A percentile compares a stretch with the other conserved stretches of the same genome.
Evolutionary conservation across 2,329 filamentous ascomycete species (phyloP).

Genomic region (Penicillium sp.): DNA sequence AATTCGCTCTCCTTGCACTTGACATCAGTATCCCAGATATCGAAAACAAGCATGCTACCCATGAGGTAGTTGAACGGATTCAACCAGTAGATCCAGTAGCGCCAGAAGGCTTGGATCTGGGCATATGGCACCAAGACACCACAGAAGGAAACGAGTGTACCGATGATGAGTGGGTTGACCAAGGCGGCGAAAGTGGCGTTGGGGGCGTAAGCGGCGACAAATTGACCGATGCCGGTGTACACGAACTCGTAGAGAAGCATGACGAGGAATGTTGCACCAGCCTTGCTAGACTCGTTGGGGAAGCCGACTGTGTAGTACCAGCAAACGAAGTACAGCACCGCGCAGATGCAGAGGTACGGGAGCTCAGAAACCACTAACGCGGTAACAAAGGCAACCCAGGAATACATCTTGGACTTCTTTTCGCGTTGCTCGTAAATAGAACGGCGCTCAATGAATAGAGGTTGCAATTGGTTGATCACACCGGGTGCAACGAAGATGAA

Average conservation of each 20-base stretch:
- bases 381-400: conserved; percentile 16
- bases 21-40: conserved; percentile 8
- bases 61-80: conserved; percentile 19
- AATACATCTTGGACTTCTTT: conserved; percentile 20
- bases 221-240: conserved; percentile 17
- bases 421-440: conserved; percentile 17
- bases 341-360: conserved; percentile 15
- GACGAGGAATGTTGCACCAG: conserved; percentile 13
- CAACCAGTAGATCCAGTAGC: conserved; percentile 19
- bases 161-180: conserved; percentile 14
- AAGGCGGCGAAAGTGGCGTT: conserved; percentile 15
- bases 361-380: conserved; percentile 13
- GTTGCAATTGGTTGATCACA: conserved; percentile 13
- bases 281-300: conserved; percentile 11
- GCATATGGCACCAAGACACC: conserved; percentile 16
- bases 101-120: conserved; percentile 16
- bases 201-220: conserved; percentile 16
- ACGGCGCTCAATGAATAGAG: conserved; percentile 13
- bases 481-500: conserved; percentile 19
- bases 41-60: conserved; percentile 16
- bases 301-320: conserved; percentile 20
- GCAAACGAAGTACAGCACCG: conserved; percentile 15
- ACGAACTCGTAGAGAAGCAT: conserved; percentile 21
- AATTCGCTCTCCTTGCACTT: conserved; percentile 15
- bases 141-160: conserved; percentile 18